Evolutionary conservation across 1,139 yeast genomes (phyloP).

Genomic region (Candida pseudoviswanathii): DNA sequence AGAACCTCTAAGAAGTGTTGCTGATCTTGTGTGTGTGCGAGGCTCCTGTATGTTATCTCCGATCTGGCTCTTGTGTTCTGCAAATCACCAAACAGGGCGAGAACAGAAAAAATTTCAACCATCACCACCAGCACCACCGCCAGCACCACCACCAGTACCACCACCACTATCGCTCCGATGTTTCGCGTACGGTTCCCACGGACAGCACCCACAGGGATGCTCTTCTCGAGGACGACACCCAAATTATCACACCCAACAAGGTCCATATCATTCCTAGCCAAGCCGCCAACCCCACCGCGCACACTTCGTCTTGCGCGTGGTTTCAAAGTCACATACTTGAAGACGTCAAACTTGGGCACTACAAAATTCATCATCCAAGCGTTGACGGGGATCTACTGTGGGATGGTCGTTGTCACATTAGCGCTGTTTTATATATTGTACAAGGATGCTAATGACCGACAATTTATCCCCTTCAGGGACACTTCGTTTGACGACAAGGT

Average conservation of each 20-base stretch:
- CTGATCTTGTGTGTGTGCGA: too few relatives aligned
- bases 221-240: background rate
- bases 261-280: background rate
- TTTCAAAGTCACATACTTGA: background rate
- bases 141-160: too few relatives aligned
- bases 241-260: background rate
- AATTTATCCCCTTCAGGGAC: slow-evolving; percentile 42
- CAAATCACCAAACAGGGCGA: too few relatives aligned
- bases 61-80: too few relatives aligned
- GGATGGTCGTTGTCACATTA: slow-evolving; percentile 41
- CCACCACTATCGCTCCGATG: background rate
- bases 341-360: slow-evolving; percentile 16
- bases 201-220: background rate
- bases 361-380: slow-evolving; percentile 40
- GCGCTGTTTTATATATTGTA: slow-evolving; percentile 46
- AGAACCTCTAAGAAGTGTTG: too few relatives aligned
- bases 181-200: slow-evolving; percentile 1
- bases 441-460: slow-evolving; percentile 43
- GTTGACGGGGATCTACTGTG: slow-evolving; percentile 47
- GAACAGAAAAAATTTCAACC: too few relatives aligned
- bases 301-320: background rate
- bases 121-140: too few relatives aligned
- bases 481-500: slow-evolving; percentile 35
- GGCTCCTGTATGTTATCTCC: too few relatives aligned
- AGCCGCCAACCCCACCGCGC: background rate